Evolutionary conservation across 768 basidiomycete genomes (phyloP).

Genomic region (Flagelloscypha sp.): DNA sequence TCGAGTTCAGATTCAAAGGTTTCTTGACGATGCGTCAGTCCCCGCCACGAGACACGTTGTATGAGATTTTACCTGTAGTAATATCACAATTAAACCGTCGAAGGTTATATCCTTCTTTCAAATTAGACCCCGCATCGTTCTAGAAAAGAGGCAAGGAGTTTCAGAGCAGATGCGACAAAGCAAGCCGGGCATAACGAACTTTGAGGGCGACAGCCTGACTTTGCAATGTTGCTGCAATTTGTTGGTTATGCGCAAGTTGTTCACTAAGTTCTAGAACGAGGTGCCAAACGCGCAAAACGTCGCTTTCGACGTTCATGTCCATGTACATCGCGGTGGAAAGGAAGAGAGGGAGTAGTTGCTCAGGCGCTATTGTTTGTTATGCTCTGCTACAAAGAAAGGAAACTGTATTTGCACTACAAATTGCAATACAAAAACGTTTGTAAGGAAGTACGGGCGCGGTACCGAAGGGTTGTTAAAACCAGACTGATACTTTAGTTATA

Average conservation of each 20-base stretch:
- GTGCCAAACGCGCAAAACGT: constrained; percentile 69
- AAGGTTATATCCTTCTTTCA: constrained; percentile 67
- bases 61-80: constrained; percentile 52
- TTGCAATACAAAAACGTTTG: too few species aligned
- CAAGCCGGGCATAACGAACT: constrained; percentile 31
- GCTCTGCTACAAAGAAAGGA: too few species aligned
- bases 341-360: too few species aligned
- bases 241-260: constrained; percentile 76
- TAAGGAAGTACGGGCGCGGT: too few species aligned
- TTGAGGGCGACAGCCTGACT: constrained; percentile 65
- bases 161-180: constrained; percentile 6
- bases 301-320: constrained; percentile 67
- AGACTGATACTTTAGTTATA: too few species aligned
- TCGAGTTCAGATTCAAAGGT: constrained; percentile 89
- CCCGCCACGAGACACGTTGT: constrained; percentile 29
- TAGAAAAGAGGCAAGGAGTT: constrained; percentile 1
- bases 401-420: too few species aligned
- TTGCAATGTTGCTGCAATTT: constrained; percentile 60
- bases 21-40: constrained; percentile 78
- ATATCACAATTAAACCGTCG: constrained; percentile 85
- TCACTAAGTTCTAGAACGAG: constrained; percentile 77
- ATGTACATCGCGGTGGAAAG: too few species aligned
- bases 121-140: constrained; percentile 59
- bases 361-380: too few species aligned
- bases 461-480: too few species aligned